These are phyloP conservation scores for Prunus yedoensis DNA, from an alignment of 331 rosid species.

Conservation along the genomic window DNA sequence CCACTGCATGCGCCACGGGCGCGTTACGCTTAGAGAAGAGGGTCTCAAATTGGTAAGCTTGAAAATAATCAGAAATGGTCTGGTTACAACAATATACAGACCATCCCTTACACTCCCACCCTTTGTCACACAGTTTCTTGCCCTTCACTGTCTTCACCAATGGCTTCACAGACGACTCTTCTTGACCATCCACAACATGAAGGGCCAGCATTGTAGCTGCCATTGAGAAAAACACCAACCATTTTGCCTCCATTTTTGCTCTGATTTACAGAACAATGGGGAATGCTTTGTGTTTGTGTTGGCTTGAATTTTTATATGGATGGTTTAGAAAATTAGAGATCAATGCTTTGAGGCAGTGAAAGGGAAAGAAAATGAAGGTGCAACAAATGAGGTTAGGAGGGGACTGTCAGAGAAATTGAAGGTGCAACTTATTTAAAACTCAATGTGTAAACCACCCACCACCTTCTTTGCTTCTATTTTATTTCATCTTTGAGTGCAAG, in stretches of 20 bases:
- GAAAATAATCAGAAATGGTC: conserved; percentile 70
- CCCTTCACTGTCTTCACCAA: conserved; percentile 86
- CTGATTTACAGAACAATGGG: neutral
- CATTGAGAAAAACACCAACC: conserved; percentile 37
- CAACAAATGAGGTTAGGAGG: conserved; percentile 56
- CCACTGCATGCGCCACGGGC: conserved; percentile 85
- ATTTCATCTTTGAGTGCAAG: conserved; percentile 51
- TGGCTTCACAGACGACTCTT: conserved; percentile 59
- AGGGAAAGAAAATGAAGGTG: conserved; percentile 60
- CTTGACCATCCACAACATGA: conserved; percentile 22
- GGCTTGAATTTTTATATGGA: neutral
- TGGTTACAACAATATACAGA: conserved; percentile 80
- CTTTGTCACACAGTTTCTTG: conserved; percentile 79
- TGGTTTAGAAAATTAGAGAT: conserved; percentile 1
- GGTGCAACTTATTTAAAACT: conserved; percentile 26
- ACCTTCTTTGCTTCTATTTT: conserved; percentile 49
- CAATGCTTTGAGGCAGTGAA: conserved; percentile 34
- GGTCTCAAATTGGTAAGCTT: conserved; percentile 81
- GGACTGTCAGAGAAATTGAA: conserved; percentile 46
- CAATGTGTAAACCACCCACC: conserved; percentile 11
- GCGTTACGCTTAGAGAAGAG: conserved; percentile 71
- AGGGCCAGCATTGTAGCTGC: conserved; percentile 15
- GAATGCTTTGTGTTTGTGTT: conserved; percentile 5
- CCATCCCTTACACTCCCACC: conserved; percentile 90
- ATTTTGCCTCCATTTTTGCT: conserved; percentile 51